A percentile compares a stretch with the other conserved stretches of the same genome.
Conservation (phyloP, 2,329 filamentous ascomycete genomes). For the Fusarium bulbicola region DNA sequence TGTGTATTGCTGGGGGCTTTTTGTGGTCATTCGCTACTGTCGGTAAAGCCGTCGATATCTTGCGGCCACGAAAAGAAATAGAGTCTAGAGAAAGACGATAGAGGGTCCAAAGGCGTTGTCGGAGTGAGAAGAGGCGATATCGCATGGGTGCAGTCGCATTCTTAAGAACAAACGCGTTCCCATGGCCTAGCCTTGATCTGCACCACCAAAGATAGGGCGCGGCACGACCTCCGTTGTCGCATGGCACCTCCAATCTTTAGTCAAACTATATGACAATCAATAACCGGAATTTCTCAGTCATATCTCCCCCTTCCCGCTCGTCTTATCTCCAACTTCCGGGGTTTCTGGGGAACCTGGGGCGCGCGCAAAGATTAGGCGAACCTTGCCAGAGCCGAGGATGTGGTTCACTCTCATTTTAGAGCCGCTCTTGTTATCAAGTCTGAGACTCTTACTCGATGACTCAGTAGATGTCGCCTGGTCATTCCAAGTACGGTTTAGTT, state of each 20-base stretch:
- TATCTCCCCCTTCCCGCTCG: not conserved
- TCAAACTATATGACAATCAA: not conserved
- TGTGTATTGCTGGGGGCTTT: constrained; percentile 17
- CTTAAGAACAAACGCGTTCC: not conserved
- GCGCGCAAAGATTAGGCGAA: not conserved
- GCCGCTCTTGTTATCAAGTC: not conserved
- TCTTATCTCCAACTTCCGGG: constrained; percentile 23
- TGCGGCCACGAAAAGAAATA: not conserved
- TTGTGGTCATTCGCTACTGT: constrained; percentile 18
- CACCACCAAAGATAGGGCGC: not conserved
- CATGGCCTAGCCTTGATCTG: not conserved
- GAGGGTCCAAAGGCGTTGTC: not conserved
- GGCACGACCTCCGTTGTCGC: not conserved
- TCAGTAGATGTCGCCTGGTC: constrained; percentile 9
- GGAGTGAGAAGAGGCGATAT: not conserved
- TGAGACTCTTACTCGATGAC: not conserved
- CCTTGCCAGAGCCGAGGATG: not conserved
- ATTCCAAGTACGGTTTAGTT: constrained; percentile 6
- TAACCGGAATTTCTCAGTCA: constrained; percentile 9
- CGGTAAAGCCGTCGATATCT: not conserved
- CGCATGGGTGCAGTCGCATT: not conserved
- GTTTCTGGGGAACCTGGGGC: constrained; percentile 23
- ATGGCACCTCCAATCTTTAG: not conserved
- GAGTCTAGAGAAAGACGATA: not conserved
- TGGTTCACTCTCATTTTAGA: not conserved